Evolutionary conservation across 164 flowering plant species (phyloP), one percentile per base, ranked within the genome.

Genomic region (Sedum album): DNA sequence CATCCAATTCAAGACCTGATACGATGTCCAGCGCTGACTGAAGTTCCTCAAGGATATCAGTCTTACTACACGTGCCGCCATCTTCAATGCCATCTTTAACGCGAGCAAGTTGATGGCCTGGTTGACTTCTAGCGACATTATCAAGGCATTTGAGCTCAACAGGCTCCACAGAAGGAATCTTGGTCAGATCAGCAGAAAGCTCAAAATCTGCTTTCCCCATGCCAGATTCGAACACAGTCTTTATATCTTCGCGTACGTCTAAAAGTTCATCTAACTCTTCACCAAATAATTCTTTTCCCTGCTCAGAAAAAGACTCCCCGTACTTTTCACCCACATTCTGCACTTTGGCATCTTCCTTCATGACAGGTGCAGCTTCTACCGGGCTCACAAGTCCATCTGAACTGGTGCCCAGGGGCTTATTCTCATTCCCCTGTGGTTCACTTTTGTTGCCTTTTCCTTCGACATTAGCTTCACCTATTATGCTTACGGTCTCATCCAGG

Each of bases 21-120:
- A 81, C 68, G 64, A 41, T 73, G 46, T 72, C 70, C 60, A 87
- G 70, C 53, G 88, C 89, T 25, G 82, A 75, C 57, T 91, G 86
- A 65, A 87, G 66, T 11, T 71, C 90, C 73, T 78, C 74, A 86
- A 87, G 55, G 49, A 82, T 64, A 65, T 70, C 73, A 71, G 84
- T 88, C 74, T 81, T 81, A 21, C 81, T 73, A 69, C 69, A 69
- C 0, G 61, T 8, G 36, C 71, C 74, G 21, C 73, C 68, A 73
- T 77, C 82, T 66, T 66, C 69, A 49, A 70, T 60, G 68, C 53
- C 53, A 18, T 67, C 79, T 41, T 41, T 10, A 46, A 26, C 69
- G 2, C 61, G 61, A 13, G 46, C 68, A 63, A 44, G 60, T 2
- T 57, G 61, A 57, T 11, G 18, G 20, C 17, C 62, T 28, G 0